A percentile compares a stretch with the other conserved stretches of the same genome.
phyloP scores from a whole-genome alignment of 805 yeast species.

The Suhomyces xylopsoci region DNA sequence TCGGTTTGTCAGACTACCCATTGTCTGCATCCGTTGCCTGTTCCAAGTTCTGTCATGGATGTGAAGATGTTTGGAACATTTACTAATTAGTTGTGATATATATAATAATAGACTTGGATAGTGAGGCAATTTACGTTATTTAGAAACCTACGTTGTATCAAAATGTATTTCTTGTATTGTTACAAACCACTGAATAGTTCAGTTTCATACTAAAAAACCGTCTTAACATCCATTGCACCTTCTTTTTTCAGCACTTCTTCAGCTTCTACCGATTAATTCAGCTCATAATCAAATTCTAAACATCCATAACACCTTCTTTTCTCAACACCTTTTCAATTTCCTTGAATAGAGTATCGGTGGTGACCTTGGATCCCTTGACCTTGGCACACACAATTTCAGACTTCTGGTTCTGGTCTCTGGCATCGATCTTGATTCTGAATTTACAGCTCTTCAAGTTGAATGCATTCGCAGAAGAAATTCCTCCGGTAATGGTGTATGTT shows the following conservation, averaged over 20 bases:
- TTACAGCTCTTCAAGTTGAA: constrained; percentile 61
- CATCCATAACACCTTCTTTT: constrained; percentile 59
- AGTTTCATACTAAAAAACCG: background rate
- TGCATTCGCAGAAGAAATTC: constrained; percentile 58
- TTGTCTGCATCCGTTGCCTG: constrained; percentile 97
- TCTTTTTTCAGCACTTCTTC: too few species aligned
- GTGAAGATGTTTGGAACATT: constrained; percentile 97
- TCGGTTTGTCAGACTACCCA: constrained; percentile 93
- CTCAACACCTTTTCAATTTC: constrained; percentile 65
- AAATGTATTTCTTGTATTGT: background rate
- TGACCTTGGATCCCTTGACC: constrained; percentile 61
- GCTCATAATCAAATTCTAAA: background rate
- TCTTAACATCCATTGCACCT: too few species aligned
- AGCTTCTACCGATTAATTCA: background rate
- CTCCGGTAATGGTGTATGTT: constrained; percentile 52
- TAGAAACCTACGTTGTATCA: background rate
- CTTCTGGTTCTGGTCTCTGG: constrained; percentile 39
- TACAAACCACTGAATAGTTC: background rate
- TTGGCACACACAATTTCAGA: constrained; percentile 60
- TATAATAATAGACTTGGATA: background rate
- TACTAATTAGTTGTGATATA: constrained; percentile 20
- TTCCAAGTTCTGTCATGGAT: constrained; percentile 96
- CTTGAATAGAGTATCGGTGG: constrained; percentile 55
- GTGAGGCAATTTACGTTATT: background rate
- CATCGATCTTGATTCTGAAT: constrained; percentile 52